These are phyloP conservation scores for Infundibulicybe gibba DNA, from an alignment of 768 basidiomycete species.

Conservation along the genomic window DNA sequence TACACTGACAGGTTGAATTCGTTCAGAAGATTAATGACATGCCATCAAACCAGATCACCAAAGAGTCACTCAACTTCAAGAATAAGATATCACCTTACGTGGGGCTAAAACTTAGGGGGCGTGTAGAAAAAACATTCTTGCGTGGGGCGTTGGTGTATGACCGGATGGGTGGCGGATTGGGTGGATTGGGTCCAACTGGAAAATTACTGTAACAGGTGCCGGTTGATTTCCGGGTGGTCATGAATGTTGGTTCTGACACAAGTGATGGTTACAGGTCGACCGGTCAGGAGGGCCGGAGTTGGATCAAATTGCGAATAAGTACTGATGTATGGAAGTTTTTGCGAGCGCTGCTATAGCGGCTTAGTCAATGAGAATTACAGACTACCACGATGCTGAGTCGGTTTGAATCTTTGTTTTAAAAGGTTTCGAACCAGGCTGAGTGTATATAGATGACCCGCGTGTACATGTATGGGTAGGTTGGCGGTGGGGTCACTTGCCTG, in stretches of 20 bases:
- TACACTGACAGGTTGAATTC: not conserved
- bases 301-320: too few relatives aligned
- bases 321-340: too few relatives aligned
- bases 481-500: too few relatives aligned
- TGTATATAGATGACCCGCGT: too few relatives aligned
- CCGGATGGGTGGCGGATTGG: conserved; percentile 25
- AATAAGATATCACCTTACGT: conserved; percentile 93
- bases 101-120: conserved; percentile 65
- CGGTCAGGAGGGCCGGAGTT: too few relatives aligned
- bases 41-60: conserved; percentile 53
- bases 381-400: too few relatives aligned
- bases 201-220: conserved; percentile 25
- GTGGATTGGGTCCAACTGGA: conserved; percentile 29
- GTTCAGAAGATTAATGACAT: not conserved
- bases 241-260: not conserved
- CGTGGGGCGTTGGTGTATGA: conserved; percentile 72
- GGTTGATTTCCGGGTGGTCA: not conserved
- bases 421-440: too few relatives aligned
- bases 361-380: too few relatives aligned
- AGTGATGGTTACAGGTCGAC: too few relatives aligned
- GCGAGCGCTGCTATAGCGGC: too few relatives aligned
- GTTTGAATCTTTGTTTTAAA: too few relatives aligned
- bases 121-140: conserved; percentile 77
- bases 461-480: too few relatives aligned
- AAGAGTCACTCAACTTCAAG: conserved; percentile 78